These are phyloP conservation scores for Gentiana macrophylla DNA, from an alignment of 257 asterid species.

Conservation along the genomic window DNA sequence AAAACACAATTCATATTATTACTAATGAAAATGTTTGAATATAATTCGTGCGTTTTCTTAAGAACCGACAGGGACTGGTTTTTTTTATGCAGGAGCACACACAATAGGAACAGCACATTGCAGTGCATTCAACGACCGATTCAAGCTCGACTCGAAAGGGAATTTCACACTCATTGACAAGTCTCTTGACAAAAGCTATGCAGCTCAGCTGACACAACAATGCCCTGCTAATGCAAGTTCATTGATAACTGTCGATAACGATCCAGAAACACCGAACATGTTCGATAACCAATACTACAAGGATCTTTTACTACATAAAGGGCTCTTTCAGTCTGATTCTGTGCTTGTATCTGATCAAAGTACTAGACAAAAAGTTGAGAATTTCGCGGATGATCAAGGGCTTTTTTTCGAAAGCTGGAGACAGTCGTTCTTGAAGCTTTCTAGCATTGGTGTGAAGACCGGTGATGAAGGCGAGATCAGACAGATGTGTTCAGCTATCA, in stretches of 20 bases:
- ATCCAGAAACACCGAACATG: slow-evolving; percentile 41
- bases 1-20: not conserved
- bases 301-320: slow-evolving; percentile 38
- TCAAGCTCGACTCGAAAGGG: slow-evolving; percentile 42
- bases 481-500: slow-evolving; percentile 34
- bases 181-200: slow-evolving; percentile 45
- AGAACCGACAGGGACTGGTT: no score
- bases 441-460: slow-evolving; percentile 39
- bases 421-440: slow-evolving; percentile 43
- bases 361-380: slow-evolving; percentile 30
- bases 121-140: slow-evolving; percentile 56
- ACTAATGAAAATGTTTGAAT: not conserved
- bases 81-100: slow-evolving; percentile 52
- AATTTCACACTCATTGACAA: slow-evolving; percentile 40
- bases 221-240: slow-evolving; percentile 32
- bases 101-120: slow-evolving; percentile 77
- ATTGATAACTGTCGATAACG: slow-evolving; percentile 40
- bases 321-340: slow-evolving; percentile 71
- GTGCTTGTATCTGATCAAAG: slow-evolving; percentile 34
- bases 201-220: slow-evolving; percentile 32
- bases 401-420: slow-evolving; percentile 47
- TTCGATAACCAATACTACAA: slow-evolving; percentile 60
- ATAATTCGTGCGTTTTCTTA: not conserved
- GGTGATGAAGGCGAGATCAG: slow-evolving; percentile 48
- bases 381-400: slow-evolving; percentile 37